A percentile compares a stretch with the other conserved stretches of the same genome.
These are phyloP conservation scores for Neurospora crassa DNA, from an alignment of 2,329 filamentous ascomycete species.

Conservation along the genomic window DNA sequence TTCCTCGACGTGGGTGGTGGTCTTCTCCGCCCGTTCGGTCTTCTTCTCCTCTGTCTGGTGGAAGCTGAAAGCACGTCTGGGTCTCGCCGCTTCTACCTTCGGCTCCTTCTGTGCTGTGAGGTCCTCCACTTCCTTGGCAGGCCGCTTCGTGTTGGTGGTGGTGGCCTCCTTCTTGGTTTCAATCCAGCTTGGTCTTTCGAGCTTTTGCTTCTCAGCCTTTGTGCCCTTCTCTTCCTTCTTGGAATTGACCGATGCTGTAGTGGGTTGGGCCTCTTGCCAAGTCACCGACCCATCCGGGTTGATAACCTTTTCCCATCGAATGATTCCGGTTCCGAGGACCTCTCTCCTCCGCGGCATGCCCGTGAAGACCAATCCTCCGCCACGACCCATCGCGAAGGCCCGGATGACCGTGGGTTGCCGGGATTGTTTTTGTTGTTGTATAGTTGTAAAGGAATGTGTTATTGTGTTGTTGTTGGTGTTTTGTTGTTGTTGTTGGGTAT, in stretches of 20 bases:
- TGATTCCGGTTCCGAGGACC: not conserved
- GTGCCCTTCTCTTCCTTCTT: not conserved
- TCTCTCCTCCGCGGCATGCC: not conserved
- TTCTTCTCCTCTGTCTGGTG: not conserved
- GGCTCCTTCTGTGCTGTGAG: not conserved
- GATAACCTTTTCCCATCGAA: not conserved
- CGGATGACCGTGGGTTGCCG: not conserved
- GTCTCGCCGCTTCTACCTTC: not conserved
- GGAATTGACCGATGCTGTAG: not conserved
- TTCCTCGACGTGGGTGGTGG: not conserved
- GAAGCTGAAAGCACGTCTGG: not conserved
- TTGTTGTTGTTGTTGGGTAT: not conserved
- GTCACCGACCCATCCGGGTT: not conserved
- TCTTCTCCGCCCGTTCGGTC: not conserved
- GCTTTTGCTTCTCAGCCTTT: not conserved
- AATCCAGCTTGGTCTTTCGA: not conserved
- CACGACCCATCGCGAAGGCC: not conserved
- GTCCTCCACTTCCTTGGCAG: not conserved
- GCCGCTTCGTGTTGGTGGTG: not conserved
- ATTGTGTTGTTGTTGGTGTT: not conserved
- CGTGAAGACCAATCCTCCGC: not conserved
- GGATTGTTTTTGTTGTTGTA: not conserved
- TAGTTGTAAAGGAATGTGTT: not conserved
- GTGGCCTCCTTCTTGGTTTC: not conserved
- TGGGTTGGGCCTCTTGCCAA: not conserved